Evolutionary conservation across 495 filamentous ascomycete genomes (phyloP).

Genomic region (Xylaria telfairii): DNA sequence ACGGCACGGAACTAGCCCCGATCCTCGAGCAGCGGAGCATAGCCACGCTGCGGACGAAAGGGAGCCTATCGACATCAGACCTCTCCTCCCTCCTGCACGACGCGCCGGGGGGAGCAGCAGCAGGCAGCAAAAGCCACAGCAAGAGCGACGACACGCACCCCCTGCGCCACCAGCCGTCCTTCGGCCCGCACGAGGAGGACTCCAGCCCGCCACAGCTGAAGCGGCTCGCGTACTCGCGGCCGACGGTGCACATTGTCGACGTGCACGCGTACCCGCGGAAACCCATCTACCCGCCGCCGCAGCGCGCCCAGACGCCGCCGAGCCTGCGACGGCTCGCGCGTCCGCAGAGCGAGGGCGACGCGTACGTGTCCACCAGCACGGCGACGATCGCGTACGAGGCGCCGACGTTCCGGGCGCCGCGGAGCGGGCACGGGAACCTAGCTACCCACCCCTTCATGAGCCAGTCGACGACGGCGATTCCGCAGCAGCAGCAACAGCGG

Average conservation of each 20-base stretch:
- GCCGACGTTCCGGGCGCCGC: conserved; percentile 14
- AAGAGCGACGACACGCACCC: conserved; percentile 17
- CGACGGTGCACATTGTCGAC: conserved; percentile 36
- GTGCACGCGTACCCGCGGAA: conserved; percentile 46
- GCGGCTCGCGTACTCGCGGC: conserved; percentile 37
- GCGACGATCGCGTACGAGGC: conserved; percentile 14
- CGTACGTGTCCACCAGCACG: not conserved
- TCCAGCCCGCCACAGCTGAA: conserved; percentile 46
- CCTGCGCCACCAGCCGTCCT: conserved; percentile 36
- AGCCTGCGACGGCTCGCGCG: conserved; percentile 30
- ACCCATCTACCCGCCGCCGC: conserved; percentile 40
- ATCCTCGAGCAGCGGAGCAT: conserved; percentile 49
- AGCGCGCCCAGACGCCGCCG: conserved; percentile 35
- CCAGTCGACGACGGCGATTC: conserved; percentile 7
- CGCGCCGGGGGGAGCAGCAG: conserved; percentile 34
- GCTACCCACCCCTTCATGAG: conserved; percentile 18
- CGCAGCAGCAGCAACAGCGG: not conserved
- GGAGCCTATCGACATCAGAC: conserved; percentile 33
- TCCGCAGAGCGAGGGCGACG: conserved; percentile 12
- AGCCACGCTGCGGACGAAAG: conserved; percentile 35
- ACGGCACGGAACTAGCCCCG: conserved; percentile 46
- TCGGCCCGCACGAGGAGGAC: conserved; percentile 35
- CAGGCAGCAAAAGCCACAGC: conserved; percentile 2
- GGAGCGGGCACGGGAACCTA: conserved; percentile 21
- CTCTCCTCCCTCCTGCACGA: conserved; percentile 36